Evolutionary conservation across 2,329 filamentous ascomycete genomes (phyloP), one percentile per base, ranked within the genome.

Genomic region (Arthrinium phaeospermum): DNA sequence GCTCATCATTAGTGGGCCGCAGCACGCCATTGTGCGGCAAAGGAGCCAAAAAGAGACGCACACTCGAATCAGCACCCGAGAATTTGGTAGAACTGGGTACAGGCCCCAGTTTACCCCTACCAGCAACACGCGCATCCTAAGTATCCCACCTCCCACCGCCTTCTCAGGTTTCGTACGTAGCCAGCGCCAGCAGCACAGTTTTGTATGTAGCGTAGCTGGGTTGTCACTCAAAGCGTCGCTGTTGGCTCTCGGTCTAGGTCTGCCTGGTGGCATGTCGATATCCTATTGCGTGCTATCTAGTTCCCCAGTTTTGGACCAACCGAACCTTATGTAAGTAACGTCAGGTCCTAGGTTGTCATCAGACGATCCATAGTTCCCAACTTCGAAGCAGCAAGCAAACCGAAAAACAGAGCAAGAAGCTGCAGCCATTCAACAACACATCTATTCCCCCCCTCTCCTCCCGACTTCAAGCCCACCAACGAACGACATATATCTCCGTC

Each of bases 11-110:
- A 61, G 19, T 61, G 53, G 53, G 30, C 22, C 22, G 19, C 57
- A 64, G 57, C 57, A 64, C 57, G 57, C 57, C 57, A 64, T 64
- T 41, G 53, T 61, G 53, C 53, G 53, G 53, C 53, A 61, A 61
- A 37, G 27, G 7, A 61, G 53, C 53, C 53, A 37, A 37, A 34
- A 61, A 61, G 30, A 37, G 53, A 22, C 19, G 16, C 19, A n/a
- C 34, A 64, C 57, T 37, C 57, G 34, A 64, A 64, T 64, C 57
- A 64, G 57, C 41, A 41, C 57, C 57, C 57, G 34, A 64, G 57
- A 24, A 61, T 22, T 22, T 37, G 53, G 53, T 37, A 61, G 51
- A 64, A 64, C 22, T 24, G 57, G 57, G 34, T 24, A 64, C 34
- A 41, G 19, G 30, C 57, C 57, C 57, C 57, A n/a, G 34, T 64